Conservation (phyloP, 2,329 filamentous ascomycete genomes). For the Cadophora luteo-olivacea region DNA sequence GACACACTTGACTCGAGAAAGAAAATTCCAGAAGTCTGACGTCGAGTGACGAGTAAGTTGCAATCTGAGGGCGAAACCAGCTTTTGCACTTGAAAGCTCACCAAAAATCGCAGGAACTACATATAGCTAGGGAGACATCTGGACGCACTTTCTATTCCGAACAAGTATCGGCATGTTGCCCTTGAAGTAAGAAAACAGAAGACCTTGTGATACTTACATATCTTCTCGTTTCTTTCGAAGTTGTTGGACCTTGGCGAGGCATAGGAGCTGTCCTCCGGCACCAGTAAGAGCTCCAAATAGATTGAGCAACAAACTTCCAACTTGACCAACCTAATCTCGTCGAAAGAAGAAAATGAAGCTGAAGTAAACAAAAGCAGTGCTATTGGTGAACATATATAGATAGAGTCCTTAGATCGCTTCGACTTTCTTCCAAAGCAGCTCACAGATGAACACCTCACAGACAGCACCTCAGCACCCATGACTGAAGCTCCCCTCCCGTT, state of each 20-base stretch:
- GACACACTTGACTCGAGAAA: not conserved
- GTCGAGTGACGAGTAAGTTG: not conserved
- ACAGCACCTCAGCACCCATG: conserved; percentile 1
- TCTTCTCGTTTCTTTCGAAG: too few species aligned
- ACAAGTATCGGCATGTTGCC: too few species aligned
- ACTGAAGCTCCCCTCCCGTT: conserved; percentile 3
- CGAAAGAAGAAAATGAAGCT: not conserved
- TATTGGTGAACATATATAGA: not conserved
- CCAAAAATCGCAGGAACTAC: not conserved
- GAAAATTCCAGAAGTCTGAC: not conserved
- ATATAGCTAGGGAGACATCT: too few species aligned
- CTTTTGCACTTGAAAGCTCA: not conserved
- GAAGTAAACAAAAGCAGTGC: not conserved
- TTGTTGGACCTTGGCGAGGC: not conserved
- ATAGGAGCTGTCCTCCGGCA: not conserved
- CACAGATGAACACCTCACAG: not conserved
- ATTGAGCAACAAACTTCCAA: not conserved
- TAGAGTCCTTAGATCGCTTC: not conserved
- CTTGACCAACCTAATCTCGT: not conserved
- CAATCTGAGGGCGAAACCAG: not conserved
- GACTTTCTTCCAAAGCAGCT: not conserved
- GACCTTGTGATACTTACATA: too few species aligned
- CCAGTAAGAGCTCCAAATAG: not conserved
- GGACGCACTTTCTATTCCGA: too few species aligned
- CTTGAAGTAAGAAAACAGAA: too few species aligned